Conservation (phyloP, 2,329 filamentous ascomycete genomes). For the Fusarium buxicola region DNA sequence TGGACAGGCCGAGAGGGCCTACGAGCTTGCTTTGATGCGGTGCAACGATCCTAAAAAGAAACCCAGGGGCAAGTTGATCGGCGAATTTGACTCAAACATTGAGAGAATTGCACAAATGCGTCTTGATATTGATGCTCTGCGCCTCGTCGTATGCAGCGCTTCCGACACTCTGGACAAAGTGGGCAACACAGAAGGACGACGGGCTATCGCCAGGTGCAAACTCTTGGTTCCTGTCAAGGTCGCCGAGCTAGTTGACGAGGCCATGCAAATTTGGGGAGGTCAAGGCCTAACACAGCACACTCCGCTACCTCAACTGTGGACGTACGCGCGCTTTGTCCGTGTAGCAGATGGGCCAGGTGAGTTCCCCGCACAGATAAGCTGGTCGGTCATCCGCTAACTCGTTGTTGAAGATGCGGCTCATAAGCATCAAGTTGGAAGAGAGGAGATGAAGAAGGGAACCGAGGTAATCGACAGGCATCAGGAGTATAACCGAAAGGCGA, state of each 20-base stretch:
- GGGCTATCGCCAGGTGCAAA: slow-evolving; percentile 92
- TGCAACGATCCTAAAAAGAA: slow-evolving; percentile 31
- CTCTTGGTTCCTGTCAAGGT: slow-evolving; percentile 83
- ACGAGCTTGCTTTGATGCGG: slow-evolving; percentile 15
- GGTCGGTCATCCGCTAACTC: neutral
- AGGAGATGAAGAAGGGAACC: slow-evolving; percentile 75
- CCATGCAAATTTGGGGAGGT: slow-evolving; percentile 89
- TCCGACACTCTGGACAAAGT: slow-evolving; percentile 88
- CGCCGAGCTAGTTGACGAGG: slow-evolving; percentile 86
- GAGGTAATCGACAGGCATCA: slow-evolving; percentile 69
- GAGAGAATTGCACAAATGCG: slow-evolving; percentile 88
- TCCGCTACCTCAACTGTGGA: slow-evolving; percentile 78
- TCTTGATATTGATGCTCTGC: slow-evolving; percentile 88
- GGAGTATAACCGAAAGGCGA: slow-evolving; percentile 70
- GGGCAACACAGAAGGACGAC: slow-evolving; percentile 84
- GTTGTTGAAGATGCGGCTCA: slow-evolving; percentile 81
- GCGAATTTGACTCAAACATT: slow-evolving; percentile 71
- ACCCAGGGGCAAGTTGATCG: slow-evolving; percentile 21
- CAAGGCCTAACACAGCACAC: slow-evolving; percentile 91
- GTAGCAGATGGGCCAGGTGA: slow-evolving; percentile 80
- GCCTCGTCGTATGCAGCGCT: slow-evolving; percentile 86
- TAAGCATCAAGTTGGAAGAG: slow-evolving; percentile 77
- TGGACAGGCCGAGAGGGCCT: slow-evolving; percentile 29
- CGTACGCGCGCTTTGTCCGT: slow-evolving; percentile 77
- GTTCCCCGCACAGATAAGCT: neutral